These are phyloP conservation scores for Xylaria curta DNA, from an alignment of 495 filamentous ascomycete genomes.

Conservation along the genomic window DNA sequence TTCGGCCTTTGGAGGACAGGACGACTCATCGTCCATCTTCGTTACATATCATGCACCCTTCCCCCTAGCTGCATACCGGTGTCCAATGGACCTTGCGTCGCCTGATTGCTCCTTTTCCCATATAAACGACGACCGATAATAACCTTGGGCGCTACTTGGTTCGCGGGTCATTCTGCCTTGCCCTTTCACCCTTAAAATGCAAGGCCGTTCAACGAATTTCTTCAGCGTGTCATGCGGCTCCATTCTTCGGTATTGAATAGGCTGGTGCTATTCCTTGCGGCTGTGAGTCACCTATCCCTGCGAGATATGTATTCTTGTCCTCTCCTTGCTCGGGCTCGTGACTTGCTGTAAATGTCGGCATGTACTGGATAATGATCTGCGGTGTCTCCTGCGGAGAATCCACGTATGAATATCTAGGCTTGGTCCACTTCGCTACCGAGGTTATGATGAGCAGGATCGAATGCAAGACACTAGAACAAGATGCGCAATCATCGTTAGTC, in stretches of 20 bases:
- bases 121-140: background rate
- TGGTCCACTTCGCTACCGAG: constrained; percentile 6
- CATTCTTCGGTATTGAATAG: background rate
- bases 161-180: no score
- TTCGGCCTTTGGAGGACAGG: background rate
- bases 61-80: background rate
- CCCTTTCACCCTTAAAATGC: no score
- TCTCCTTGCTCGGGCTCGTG: constrained; percentile 7
- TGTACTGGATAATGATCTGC: constrained; percentile 8
- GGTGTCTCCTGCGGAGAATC: background rate
- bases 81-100: background rate
- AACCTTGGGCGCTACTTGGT: background rate
- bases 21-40: background rate
- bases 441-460: constrained; percentile 6
- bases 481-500: background rate
- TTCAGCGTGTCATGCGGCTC: background rate
- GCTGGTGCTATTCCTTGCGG: constrained; percentile 14
- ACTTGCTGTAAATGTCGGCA: background rate
- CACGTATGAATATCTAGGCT: background rate
- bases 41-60: background rate
- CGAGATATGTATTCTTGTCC: constrained; percentile 8
- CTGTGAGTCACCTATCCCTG: constrained; percentile 1
- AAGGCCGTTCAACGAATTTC: no score
- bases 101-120: background rate
- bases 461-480: background rate